Percentiles rank a stretch among this genome's conserved stretches.
phyloP scores from a whole-genome alignment of 495 filamentous ascomycete genomes.

The Sabuloglossum arenarium region DNA sequence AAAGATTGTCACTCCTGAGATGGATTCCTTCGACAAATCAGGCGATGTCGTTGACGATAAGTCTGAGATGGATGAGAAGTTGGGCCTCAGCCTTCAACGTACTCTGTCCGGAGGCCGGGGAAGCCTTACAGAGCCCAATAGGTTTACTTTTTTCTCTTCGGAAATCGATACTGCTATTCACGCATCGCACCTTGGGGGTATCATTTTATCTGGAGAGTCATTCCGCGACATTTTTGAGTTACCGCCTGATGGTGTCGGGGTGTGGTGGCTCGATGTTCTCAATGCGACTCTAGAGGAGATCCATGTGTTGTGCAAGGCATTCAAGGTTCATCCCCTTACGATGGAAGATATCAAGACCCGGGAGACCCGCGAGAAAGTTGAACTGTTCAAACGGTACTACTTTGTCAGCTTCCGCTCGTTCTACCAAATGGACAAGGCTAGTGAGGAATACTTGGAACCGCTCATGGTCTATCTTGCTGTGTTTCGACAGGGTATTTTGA shows the following conservation, averaged over 20 bases:
- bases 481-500: slow-evolving; percentile 85
- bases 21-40: slow-evolving; percentile 8
- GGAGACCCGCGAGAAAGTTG: slow-evolving; percentile 93
- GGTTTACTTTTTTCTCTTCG: slow-evolving; percentile 92
- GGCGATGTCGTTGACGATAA: slow-evolving; percentile 1
- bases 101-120: not conserved
- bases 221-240: slow-evolving; percentile 78
- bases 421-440: slow-evolving; percentile 54
- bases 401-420: slow-evolving; percentile 95
- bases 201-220: slow-evolving; percentile 71
- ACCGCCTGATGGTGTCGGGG: slow-evolving; percentile 50
- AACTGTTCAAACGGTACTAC: slow-evolving; percentile 92
- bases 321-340: slow-evolving; percentile 82
- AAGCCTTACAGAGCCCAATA: slow-evolving; percentile 32
- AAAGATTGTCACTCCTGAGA: slow-evolving; percentile 11
- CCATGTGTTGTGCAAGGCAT: slow-evolving; percentile 70
- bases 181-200: slow-evolving; percentile 65
- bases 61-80: slow-evolving; percentile 11
- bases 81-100: not conserved
- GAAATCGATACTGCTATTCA: slow-evolving; percentile 81
- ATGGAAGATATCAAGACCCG: slow-evolving; percentile 87
- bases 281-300: slow-evolving; percentile 81
- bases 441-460: slow-evolving; percentile 64
- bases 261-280: slow-evolving; percentile 91
- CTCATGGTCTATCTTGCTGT: slow-evolving; percentile 94